phyloP scores from a whole-genome alignment of 768 basidiomycete genomes.

The Cyathus striatus region DNA sequence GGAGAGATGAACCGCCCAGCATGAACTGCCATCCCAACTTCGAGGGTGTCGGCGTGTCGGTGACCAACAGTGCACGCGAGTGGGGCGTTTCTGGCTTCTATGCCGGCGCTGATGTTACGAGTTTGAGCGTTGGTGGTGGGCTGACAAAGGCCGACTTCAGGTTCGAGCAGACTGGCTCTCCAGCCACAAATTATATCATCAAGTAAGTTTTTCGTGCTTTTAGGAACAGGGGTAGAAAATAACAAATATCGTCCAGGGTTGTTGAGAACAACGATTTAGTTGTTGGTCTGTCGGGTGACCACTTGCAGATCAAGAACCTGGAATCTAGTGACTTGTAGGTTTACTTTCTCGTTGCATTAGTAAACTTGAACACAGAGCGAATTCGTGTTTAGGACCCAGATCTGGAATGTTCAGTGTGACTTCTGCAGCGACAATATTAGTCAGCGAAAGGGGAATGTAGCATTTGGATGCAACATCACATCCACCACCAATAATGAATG shows the following conservation, averaged over 20 bases:
- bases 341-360: neutral
- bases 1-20: too few relatives aligned
- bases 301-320: neutral
- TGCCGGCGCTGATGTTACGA: neutral
- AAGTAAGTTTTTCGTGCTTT: neutral
- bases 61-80: neutral
- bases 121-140: neutral
- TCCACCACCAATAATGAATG: neutral
- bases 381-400: neutral
- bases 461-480: neutral
- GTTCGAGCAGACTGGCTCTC: neutral
- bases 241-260: neutral
- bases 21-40: neutral
- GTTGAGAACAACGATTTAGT: neutral
- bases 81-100: neutral
- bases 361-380: neutral
- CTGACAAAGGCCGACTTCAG: neutral
- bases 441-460: neutral
- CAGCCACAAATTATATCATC: neutral
- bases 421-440: neutral
- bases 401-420: neutral
- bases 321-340: neutral
- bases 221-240: neutral
- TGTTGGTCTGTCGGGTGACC: neutral
- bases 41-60: neutral